Evolutionary conservation across 2,329 filamentous ascomycete species (phyloP).

Genomic region (Ceratocystis huliohia): DNA sequence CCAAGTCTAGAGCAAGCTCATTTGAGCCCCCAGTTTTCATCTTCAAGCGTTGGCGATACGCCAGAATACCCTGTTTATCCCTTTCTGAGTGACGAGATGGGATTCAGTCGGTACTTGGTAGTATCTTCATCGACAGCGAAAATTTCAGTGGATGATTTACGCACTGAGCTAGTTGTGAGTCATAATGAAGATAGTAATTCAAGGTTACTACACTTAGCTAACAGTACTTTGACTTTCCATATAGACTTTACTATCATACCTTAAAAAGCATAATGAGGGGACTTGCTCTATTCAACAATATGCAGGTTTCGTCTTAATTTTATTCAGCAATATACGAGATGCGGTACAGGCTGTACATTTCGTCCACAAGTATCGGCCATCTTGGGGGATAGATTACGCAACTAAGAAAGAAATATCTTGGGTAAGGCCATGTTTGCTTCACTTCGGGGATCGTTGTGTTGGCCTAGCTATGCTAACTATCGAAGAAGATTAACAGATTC

Average conservation of each 20-base stretch:
- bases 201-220: neutral
- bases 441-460: neutral
- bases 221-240: neutral
- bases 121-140: neutral
- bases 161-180: neutral
- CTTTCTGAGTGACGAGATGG: slow-evolving; percentile 5
- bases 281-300: slow-evolving; percentile 5
- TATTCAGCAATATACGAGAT: slow-evolving; percentile 5
- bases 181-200: too few species aligned
- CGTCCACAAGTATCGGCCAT: neutral
- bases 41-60: neutral
- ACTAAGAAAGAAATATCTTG: slow-evolving; percentile 4
- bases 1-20: neutral
- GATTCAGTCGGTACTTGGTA: slow-evolving; percentile 1
- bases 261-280: neutral
- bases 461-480: neutral
- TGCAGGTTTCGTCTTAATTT: neutral
- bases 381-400: slow-evolving; percentile 5
- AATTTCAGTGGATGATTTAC: neutral
- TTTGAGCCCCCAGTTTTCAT: neutral
- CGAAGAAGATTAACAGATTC: slow-evolving; percentile 1
- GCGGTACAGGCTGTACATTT: slow-evolving; percentile 2
- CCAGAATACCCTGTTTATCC: slow-evolving; percentile 2
- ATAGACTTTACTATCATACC: neutral
- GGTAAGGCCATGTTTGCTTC: neutral